Conservation (phyloP, 2,329 filamentous ascomycete genomes). For the Trichoderma koningiopsis region DNA sequence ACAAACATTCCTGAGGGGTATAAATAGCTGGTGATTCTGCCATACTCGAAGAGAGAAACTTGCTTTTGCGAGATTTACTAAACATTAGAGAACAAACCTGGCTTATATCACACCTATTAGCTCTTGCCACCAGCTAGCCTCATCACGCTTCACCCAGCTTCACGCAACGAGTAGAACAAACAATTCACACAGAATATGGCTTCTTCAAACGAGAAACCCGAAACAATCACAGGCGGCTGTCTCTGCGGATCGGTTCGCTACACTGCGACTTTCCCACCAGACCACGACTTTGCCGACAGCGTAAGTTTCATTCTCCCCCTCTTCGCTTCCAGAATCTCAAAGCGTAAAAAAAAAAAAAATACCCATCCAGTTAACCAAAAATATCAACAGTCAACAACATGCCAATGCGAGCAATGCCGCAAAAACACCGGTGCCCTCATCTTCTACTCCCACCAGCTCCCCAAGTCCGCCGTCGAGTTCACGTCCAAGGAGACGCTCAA, state of each 20-base stretch:
- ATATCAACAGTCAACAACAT: slow-evolving; percentile 45
- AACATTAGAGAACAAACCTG: no score
- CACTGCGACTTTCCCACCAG: slow-evolving; percentile 47
- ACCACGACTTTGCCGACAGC: slow-evolving; percentile 47
- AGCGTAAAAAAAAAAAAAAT: not conserved
- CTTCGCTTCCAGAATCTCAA: not conserved
- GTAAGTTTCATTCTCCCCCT: slow-evolving; percentile 31
- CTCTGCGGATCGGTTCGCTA: slow-evolving; percentile 55
- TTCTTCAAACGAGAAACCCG: slow-evolving; percentile 35
- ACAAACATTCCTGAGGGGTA: not conserved
- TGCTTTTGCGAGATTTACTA: no score
- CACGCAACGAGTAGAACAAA: not conserved
- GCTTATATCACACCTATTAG: not conserved
- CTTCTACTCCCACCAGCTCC: slow-evolving; percentile 45
- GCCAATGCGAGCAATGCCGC: slow-evolving; percentile 60
- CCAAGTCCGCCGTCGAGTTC: slow-evolving; percentile 41
- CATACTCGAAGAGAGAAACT: not conserved
- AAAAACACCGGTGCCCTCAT: slow-evolving; percentile 53
- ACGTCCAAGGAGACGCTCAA: slow-evolving; percentile 39
- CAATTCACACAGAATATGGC: slow-evolving; percentile 26
- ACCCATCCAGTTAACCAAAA: no score
- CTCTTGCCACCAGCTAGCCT: not conserved
- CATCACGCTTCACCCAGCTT: not conserved
- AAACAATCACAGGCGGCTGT: slow-evolving; percentile 52
- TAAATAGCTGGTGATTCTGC: not conserved